These are phyloP conservation scores for Pythium guiyangense DNA, from an alignment of 352 stramenopile species.

Conservation along the genomic window DNA sequence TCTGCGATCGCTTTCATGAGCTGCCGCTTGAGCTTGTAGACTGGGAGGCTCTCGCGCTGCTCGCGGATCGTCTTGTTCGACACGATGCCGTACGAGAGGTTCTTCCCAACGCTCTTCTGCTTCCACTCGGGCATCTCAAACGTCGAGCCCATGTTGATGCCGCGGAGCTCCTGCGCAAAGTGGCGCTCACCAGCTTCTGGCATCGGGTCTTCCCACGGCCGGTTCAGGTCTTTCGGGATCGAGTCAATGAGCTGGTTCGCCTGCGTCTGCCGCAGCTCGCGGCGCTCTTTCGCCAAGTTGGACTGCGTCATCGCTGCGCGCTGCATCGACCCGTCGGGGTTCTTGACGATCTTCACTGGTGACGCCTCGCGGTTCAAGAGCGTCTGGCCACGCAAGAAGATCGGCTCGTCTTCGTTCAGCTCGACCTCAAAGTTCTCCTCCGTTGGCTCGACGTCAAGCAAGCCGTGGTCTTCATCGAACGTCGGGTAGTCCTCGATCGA, in stretches of 20 bases:
- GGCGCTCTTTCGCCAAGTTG: slow-evolving; percentile 96
- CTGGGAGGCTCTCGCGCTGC: slow-evolving; percentile 95
- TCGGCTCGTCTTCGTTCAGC: slow-evolving; percentile 95
- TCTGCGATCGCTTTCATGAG: slow-evolving; percentile 93
- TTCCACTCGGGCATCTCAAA: slow-evolving; percentile 97
- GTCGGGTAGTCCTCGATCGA: slow-evolving; percentile 97
- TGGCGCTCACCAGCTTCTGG: slow-evolving; percentile 96
- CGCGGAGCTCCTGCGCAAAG: slow-evolving; percentile 95
- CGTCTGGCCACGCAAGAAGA: slow-evolving; percentile 96
- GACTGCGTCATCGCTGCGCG: slow-evolving; percentile 96
- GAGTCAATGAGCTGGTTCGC: slow-evolving; percentile 95
- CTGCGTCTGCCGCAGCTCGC: slow-evolving; percentile 96
- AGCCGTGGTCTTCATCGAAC: slow-evolving; percentile 93
- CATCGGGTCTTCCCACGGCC: slow-evolving; percentile 98
- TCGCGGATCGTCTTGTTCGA: slow-evolving; percentile 95
- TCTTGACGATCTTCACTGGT: slow-evolving; percentile 98
- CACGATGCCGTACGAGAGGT: slow-evolving; percentile 95
- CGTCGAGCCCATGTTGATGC: slow-evolving; percentile 88
- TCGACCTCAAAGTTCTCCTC: slow-evolving; percentile 93
- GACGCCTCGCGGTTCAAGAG: slow-evolving; percentile 88
- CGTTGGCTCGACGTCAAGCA: slow-evolving; percentile 78
- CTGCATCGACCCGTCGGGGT: slow-evolving; percentile 98
- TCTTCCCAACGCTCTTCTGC: slow-evolving; percentile 95
- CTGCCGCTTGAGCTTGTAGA: slow-evolving; percentile 96
- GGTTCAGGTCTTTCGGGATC: slow-evolving; percentile 98